Conservation (phyloP, 495 filamentous ascomycete genomes). For the Oleoguttula mirabilis region DNA sequence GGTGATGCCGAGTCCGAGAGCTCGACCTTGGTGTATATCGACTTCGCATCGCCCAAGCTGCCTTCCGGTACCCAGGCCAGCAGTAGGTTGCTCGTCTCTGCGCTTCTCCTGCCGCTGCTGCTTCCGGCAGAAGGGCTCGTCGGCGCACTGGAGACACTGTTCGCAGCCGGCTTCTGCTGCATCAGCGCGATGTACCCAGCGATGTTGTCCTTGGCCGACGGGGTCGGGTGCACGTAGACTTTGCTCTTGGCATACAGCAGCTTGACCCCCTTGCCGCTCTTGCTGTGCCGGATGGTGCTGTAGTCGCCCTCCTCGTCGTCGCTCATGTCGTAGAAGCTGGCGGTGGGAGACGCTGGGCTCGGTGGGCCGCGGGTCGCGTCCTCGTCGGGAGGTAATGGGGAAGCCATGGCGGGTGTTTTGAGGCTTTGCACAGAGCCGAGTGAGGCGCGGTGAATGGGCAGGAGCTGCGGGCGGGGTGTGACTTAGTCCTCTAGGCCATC, state of each 20-base stretch:
- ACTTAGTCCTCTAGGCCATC: too few relatives aligned
- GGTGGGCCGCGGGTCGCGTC: too few relatives aligned
- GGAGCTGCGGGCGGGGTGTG: too few relatives aligned
- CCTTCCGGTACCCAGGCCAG: slow-evolving; percentile 93
- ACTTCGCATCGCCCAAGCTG: slow-evolving; percentile 70
- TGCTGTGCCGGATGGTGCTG: slow-evolving; percentile 81
- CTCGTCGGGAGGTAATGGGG: too few relatives aligned
- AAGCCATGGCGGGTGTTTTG: too few relatives aligned
- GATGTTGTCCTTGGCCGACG: slow-evolving; percentile 90
- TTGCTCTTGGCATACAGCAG: slow-evolving; percentile 97
- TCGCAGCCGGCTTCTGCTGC: slow-evolving; percentile 60
- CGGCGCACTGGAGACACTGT: slow-evolving; percentile 5
- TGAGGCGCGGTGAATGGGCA: too few relatives aligned
- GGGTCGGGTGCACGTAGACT: slow-evolving; percentile 95
- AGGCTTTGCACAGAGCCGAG: too few relatives aligned
- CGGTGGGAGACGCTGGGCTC: slow-evolving; percentile 58
- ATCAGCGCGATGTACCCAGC: slow-evolving; percentile 89
- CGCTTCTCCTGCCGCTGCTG: slow-evolving; percentile 5
- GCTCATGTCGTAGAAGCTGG: slow-evolving; percentile 91
- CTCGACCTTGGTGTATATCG: slow-evolving; percentile 91
- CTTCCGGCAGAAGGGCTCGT: not conserved
- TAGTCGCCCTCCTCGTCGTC: slow-evolving; percentile 95
- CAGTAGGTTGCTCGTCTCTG: slow-evolving; percentile 46
- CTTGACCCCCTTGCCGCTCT: slow-evolving; percentile 75
- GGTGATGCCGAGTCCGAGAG: slow-evolving; percentile 62